These are phyloP conservation scores for Pseudocercospora cruenta DNA, from an alignment of 2,329 filamentous ascomycete species.

Conservation along the genomic window DNA sequence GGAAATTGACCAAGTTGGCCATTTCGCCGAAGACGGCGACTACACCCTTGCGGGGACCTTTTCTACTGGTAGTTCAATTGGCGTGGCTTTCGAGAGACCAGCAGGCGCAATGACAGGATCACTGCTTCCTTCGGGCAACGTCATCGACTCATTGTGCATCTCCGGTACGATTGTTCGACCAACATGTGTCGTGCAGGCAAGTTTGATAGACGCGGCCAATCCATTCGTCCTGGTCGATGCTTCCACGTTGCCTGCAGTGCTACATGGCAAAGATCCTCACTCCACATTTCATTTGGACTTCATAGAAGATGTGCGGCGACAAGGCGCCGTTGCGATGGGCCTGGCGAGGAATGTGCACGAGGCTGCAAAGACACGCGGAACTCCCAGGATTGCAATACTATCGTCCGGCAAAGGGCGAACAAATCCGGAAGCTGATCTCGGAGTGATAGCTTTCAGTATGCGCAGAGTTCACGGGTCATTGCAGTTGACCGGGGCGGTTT, in stretches of 20 bases:
- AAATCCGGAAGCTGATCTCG: constrained; percentile 23
- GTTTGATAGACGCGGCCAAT: constrained; percentile 30
- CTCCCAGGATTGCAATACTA: constrained; percentile 32
- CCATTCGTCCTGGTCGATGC: constrained; percentile 28
- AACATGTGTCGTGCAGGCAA: constrained; percentile 22
- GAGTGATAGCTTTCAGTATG: constrained; percentile 38
- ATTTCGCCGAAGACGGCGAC: constrained; percentile 33
- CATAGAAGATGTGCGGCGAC: constrained; percentile 25
- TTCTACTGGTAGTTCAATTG: constrained; percentile 24
- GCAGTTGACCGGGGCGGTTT: constrained; percentile 41
- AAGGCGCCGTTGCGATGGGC: constrained; percentile 29
- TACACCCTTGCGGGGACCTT: constrained; percentile 23
- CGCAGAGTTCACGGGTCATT: constrained; percentile 39
- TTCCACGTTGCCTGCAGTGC: constrained; percentile 17
- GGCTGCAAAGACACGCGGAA: constrained; percentile 31
- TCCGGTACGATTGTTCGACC: constrained; percentile 23
- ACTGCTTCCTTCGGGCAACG: constrained; percentile 24
- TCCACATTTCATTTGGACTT: constrained; percentile 24
- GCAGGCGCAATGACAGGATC: constrained; percentile 30
- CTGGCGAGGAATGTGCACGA: constrained; percentile 23
- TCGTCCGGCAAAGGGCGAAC: constrained; percentile 16
- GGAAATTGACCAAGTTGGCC: constrained; percentile 28
- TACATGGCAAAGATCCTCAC: constrained; percentile 8
- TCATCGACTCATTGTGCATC: constrained; percentile 24
- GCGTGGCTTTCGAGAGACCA: constrained; percentile 26